Evolutionary conservation across 257 asterid species (phyloP), one percentile per base, ranked within the genome.

Genomic region (Solanum paucissectum): DNA sequence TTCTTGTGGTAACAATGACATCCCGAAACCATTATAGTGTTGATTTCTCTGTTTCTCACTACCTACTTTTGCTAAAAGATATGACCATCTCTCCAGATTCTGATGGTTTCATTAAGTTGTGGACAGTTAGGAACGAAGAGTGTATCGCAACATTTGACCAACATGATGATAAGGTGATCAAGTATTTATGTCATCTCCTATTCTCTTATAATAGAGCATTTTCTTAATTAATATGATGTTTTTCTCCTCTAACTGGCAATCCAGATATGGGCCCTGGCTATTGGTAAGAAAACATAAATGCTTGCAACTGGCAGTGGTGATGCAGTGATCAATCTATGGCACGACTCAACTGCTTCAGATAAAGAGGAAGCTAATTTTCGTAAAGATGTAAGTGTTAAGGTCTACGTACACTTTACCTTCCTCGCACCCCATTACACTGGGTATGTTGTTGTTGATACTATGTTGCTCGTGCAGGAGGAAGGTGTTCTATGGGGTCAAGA

Each of bases 301-400:
- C 92, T 97, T 90, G 98, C 96, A 40, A 96, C 99, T 6, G 99
- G 99, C 68, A 97, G 98, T 14, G 94, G 94, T 86, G 99, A 96
- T 91, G 98, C 98, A 82, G 96, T 95, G 34, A 92, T 97, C 88
- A 96, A 94, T 90, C 90, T 97, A 91, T 97, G 99, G 99, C 96
- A 94, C 1, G 99, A 97, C 89, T 97, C 97, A 23, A 97, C 99
- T 6, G 93, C 96, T 86, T 93, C 89, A 14, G 99, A 97, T 27
- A 93, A 93, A 89, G 98, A 95, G 92, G 99, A 93, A 92, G 98
- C 94, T 87, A n/a, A n/a, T n/a, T 97, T 95, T 76, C 96, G 91
- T 83, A 96, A 92, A 95, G 98, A 97, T 88, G 98, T 95, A 89
- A 89, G 95, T 73, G 92, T 12, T 12, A 46, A 46, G 55, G 20